Conservation (phyloP, 768 basidiomycete species). For the Pleurotus pulmonarius region DNA sequence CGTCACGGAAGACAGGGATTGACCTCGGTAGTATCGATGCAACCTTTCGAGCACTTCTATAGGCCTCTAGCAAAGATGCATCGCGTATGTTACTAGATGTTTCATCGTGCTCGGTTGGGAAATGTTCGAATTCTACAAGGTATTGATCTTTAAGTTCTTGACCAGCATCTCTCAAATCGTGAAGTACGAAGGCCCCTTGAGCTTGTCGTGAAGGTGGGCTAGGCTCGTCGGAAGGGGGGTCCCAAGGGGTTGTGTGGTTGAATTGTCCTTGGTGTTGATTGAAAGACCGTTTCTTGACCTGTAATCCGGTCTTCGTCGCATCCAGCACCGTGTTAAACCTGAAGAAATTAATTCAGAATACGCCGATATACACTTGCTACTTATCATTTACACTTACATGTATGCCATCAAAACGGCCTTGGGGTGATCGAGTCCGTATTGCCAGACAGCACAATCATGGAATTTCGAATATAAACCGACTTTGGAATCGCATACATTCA, state of each 20-base stretch:
- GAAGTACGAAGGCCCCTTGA: constrained; percentile 31
- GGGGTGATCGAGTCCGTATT: constrained; percentile 42
- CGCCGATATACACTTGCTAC: neutral
- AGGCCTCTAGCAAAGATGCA: neutral
- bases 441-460: constrained; percentile 54
- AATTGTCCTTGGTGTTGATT: constrained; percentile 35
- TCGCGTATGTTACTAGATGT: neutral
- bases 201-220: neutral
- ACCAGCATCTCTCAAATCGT: constrained; percentile 39
- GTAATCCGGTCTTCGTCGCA: constrained; percentile 63
- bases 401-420: constrained; percentile 55
- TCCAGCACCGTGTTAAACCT: constrained; percentile 72
- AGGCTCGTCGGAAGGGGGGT: neutral
- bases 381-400: constrained; percentile 42
- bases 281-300: constrained; percentile 40
- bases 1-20: constrained; percentile 18
- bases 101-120: neutral
- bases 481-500: constrained; percentile 45
- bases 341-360: neutral
- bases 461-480: constrained; percentile 61
- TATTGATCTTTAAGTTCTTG: constrained; percentile 7
- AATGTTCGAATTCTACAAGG: neutral
- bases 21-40: neutral
- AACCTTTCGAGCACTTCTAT: neutral
- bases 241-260: constrained; percentile 22